Evolutionary conservation across 1,284 basidiomycete species (phyloP), one percentile per base, ranked within the genome.

Genomic region (Cutaneotrichosporon dermatis): DNA sequence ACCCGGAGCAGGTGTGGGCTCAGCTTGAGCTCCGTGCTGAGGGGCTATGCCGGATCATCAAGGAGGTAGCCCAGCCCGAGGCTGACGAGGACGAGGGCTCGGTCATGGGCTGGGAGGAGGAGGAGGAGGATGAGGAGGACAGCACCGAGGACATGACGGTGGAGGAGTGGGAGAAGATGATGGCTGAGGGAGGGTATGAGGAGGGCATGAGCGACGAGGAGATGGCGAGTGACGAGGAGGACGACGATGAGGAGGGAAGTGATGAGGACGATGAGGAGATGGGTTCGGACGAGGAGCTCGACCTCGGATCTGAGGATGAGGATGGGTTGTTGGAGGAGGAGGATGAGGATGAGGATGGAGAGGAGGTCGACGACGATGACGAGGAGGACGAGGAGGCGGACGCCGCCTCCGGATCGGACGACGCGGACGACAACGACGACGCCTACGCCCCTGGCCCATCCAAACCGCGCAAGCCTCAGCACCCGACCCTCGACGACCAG

Each of bases 1-100:
- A 87, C 66, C 83, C 85, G 25, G 89, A 91, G 59, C 93, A 96
- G 76, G 81, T 98, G 34, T 99, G 95, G 95, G 86, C 88, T 51
- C 95, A 96, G 77, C 76, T 95, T 54, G 93, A 96, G 71, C 80
- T 95, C 51, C 82, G 89, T 51, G 79, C 86, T 34, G 83, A 85
- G 64, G 83, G 73, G 34, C 66, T 79, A 9, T 69, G 68, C 36
- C 67, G 65, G 33, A 71, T 76, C 6, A 61, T 77, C 37, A 70
- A 74, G 59, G 75, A 76, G 51, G 70, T 79, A 16, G 74, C 69
- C 5, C 52, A 54, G 2, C 65, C 59, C 16, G 63, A 66, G 16
- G 63, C 58, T 6, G 74, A 71, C 6, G 68, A 68, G 6, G 71
- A 73, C 56, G 66, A 68, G 68, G 79, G 10, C 69, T 70, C 8